Conservation (phyloP, 306 rosid species). For the Dryas octopetala region DNA sequence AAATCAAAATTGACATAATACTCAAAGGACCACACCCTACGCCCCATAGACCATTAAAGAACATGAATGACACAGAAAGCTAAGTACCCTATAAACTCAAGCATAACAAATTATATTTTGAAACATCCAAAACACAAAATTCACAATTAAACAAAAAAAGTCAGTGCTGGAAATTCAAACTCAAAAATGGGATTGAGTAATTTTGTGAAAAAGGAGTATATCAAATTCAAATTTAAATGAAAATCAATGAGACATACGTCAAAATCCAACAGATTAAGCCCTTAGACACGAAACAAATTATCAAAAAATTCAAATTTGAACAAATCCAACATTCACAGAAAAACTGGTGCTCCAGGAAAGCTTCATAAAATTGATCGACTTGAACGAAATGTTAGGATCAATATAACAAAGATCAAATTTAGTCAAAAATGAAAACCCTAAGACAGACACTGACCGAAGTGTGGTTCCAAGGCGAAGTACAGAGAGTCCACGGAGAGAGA, state of each 20-base stretch:
- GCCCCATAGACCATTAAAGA: not conserved
- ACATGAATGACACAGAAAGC: not conserved
- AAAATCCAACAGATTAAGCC: slow-evolving; percentile 11
- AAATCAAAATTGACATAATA: not conserved
- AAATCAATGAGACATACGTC: not conserved
- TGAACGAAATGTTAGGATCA: not conserved
- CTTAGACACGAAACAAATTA: not conserved
- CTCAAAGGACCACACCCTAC: not conserved
- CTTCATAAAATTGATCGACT: not conserved
- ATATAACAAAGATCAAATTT: not conserved
- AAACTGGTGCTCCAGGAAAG: not conserved
- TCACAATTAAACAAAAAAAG: not conserved
- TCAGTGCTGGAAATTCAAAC: slow-evolving; percentile 1
- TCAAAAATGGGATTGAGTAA: not conserved
- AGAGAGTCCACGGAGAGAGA: slow-evolving; percentile 15
- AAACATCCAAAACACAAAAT: not conserved
- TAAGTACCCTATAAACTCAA: not conserved
- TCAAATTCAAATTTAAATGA: not conserved
- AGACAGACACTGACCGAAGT: slow-evolving; percentile 32
- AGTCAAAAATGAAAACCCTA: slow-evolving; percentile 11
- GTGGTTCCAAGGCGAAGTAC: slow-evolving; percentile 31
- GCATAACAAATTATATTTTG: not conserved
- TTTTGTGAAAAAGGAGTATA: too few species aligned
- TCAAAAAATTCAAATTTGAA: not conserved
- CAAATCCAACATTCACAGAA: slow-evolving; percentile 2